phyloP scores from a whole-genome alignment of 306 rosid species.

The Casuarina glauca region DNA sequence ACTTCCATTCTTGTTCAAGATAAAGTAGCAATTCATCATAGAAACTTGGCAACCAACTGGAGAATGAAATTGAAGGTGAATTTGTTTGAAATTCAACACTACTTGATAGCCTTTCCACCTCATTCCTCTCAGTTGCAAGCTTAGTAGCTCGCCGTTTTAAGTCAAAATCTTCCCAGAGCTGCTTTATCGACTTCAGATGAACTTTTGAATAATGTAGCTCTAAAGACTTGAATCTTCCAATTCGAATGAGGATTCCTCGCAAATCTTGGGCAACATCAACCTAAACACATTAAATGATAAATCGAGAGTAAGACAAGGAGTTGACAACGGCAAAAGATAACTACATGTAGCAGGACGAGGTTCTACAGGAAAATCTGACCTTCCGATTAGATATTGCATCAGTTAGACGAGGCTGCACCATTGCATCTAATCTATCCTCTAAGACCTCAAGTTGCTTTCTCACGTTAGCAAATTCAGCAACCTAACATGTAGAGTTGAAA shows the following conservation, averaged over 20 bases:
- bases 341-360: neutral
- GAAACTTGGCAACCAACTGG: slow-evolving; percentile 89
- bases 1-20: slow-evolving; percentile 99
- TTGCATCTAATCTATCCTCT: slow-evolving; percentile 90
- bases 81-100: slow-evolving; percentile 50
- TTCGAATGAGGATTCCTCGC: slow-evolving; percentile 88
- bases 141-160: slow-evolving; percentile 55
- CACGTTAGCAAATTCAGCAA: slow-evolving; percentile 98
- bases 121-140: slow-evolving; percentile 59
- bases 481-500: slow-evolving; percentile 40
- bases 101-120: slow-evolving; percentile 53
- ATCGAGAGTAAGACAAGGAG: slow-evolving; percentile 21
- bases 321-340: neutral
- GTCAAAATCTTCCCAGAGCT: slow-evolving; percentile 92
- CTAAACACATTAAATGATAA: slow-evolving; percentile 31
- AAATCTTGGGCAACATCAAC: slow-evolving; percentile 86
- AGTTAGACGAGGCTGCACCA: slow-evolving; percentile 97
- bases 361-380: slow-evolving; percentile 40
- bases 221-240: slow-evolving; percentile 94
- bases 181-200: slow-evolving; percentile 85
- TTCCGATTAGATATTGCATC: slow-evolving; percentile 87
- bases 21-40: slow-evolving; percentile 91
- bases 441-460: slow-evolving; percentile 97
- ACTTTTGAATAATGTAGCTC: slow-evolving; percentile 90
- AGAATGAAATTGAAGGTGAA: slow-evolving; percentile 58